phyloP scores from a whole-genome alignment of 2,329 filamentous ascomycete species.

The Fusarium humuli region DNA sequence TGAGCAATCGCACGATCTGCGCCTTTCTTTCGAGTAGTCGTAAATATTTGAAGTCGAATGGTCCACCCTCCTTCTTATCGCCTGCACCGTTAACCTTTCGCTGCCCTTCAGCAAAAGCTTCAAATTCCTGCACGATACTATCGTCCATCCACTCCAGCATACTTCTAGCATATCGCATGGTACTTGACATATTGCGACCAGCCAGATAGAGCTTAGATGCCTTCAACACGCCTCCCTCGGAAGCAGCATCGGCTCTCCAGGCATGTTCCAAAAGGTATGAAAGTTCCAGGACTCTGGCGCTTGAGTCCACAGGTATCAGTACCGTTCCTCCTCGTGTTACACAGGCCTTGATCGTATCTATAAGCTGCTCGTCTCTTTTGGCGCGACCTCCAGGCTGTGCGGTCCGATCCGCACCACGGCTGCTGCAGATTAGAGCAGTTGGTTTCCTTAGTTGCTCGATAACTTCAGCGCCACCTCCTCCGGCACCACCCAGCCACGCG shows the following conservation, averaged over 20 bases:
- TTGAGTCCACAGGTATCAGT: slow-evolving; percentile 93
- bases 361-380: slow-evolving; percentile 85
- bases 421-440: slow-evolving; percentile 93
- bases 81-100: slow-evolving; percentile 59
- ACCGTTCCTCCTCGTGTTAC: slow-evolving; percentile 88
- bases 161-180: slow-evolving; percentile 89
- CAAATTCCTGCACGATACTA: slow-evolving; percentile 90
- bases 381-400: slow-evolving; percentile 78
- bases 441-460: slow-evolving; percentile 94
- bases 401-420: slow-evolving; percentile 78
- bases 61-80: slow-evolving; percentile 70
- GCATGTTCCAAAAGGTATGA: slow-evolving; percentile 93
- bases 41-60: slow-evolving; percentile 91
- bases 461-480: slow-evolving; percentile 85
- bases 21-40: slow-evolving; percentile 84
- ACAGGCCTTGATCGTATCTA: slow-evolving; percentile 84
- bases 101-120: slow-evolving; percentile 71
- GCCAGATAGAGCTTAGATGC: slow-evolving; percentile 80
- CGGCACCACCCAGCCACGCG: slow-evolving; percentile 88
- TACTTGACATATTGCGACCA: slow-evolving; percentile 86
- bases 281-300: slow-evolving; percentile 91
- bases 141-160: slow-evolving; percentile 99
- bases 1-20: slow-evolving; percentile 78
- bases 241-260: slow-evolving; percentile 76
- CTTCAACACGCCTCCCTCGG: slow-evolving; percentile 63